Evolutionary conservation across 2,329 filamentous ascomycete species (phyloP).

Genomic region (Tolypocladium inflatum): DNA sequence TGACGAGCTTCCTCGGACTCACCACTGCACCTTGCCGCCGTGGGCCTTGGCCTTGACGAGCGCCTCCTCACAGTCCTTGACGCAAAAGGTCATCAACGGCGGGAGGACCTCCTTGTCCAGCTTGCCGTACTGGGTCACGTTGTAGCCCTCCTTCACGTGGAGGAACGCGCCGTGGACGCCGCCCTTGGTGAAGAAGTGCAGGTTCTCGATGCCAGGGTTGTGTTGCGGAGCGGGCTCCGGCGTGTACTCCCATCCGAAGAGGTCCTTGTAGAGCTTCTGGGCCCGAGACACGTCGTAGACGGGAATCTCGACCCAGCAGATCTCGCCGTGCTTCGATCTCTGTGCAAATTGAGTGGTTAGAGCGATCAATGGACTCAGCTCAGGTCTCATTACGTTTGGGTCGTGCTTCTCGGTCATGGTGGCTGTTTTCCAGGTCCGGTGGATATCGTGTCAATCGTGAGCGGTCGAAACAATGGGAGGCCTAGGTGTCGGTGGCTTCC

Average conservation of each 20-base stretch:
- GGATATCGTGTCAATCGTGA: not conserved
- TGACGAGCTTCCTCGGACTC: conserved; percentile 8
- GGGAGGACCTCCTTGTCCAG: conserved; percentile 13
- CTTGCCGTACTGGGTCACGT: conserved; percentile 15
- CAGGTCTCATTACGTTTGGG: not conserved
- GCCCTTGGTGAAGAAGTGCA: conserved; percentile 25
- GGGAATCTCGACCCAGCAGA: conserved; percentile 30
- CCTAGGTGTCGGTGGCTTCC: not conserved
- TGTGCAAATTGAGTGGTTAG: not conserved
- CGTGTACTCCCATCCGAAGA: conserved; percentile 23
- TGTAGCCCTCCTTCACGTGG: conserved; percentile 18
- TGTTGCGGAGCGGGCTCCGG: conserved; percentile 10
- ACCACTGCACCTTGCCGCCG: conserved; percentile 25
- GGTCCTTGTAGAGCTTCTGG: conserved; percentile 25
- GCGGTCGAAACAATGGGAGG: not conserved
- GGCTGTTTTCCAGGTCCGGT: not conserved
- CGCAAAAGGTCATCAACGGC: conserved; percentile 23
- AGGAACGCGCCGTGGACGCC: conserved; percentile 24
- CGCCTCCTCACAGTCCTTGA: conserved; percentile 21
- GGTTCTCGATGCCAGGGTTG: conserved; percentile 14
- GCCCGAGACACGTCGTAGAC: conserved; percentile 22
- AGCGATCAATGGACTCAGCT: not conserved
- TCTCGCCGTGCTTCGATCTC: conserved; percentile 16
- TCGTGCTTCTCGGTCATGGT: not conserved
- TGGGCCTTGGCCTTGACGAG: conserved; percentile 16